Percentiles rank a stretch among this genome's conserved stretches.
Evolutionary conservation across 305 asterid genomes (phyloP).

Genomic region (Solanum hybrid): DNA sequence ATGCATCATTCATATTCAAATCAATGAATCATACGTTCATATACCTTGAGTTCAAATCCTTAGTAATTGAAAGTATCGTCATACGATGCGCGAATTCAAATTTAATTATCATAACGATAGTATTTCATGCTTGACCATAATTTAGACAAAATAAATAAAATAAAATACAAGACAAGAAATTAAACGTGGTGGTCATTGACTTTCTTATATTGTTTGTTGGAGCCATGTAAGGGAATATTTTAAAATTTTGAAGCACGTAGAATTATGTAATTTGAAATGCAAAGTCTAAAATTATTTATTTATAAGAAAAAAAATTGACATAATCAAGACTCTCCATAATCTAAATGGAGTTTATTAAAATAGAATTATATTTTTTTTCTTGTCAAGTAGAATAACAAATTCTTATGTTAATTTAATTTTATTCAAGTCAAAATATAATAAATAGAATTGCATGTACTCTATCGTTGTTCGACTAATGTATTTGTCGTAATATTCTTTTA

Average conservation of each 20-base stretch:
- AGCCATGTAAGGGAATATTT: neutral
- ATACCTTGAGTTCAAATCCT: neutral
- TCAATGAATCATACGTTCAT: neutral
- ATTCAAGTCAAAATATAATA: neutral
- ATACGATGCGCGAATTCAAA: fast-evolving
- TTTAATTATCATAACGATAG: neutral
- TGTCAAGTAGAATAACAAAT: neutral
- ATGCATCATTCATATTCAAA: neutral
- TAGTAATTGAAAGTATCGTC: fast-evolving
- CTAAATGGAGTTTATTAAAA: neutral
- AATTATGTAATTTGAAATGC: neutral
- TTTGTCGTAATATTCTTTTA: neutral
- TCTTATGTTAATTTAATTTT: neutral
- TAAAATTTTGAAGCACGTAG: neutral
- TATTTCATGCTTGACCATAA: neutral
- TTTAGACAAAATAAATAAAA: neutral
- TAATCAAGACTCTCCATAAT: neutral
- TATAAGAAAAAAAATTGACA: neutral
- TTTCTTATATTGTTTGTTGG: neutral
- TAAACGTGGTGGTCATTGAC: neutral
- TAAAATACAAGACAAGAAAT: neutral
- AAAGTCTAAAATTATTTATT: too few species aligned
- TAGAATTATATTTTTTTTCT: neutral
- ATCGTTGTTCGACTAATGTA: neutral
- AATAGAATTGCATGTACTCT: neutral